These are phyloP conservation scores for Phytophthora tubulina DNA, from an alignment of 352 stramenopile species.

Conservation along the genomic window DNA sequence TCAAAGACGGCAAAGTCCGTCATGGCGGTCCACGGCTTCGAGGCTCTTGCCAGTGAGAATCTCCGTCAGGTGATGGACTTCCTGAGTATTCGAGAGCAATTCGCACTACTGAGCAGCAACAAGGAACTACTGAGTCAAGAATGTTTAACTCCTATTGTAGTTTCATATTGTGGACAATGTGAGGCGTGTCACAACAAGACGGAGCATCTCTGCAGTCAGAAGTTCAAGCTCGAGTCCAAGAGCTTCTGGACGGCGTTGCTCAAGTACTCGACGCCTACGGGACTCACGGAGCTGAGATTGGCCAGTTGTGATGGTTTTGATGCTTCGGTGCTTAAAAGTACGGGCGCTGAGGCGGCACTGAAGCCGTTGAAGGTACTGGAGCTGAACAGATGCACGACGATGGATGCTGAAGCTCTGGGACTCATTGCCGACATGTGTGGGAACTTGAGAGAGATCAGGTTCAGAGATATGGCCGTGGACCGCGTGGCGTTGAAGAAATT, in stretches of 20 bases:
- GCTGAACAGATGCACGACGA: slow-evolving; percentile 60
- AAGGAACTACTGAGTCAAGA: slow-evolving; percentile 51
- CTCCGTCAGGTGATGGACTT: slow-evolving; percentile 71
- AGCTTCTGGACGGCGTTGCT: slow-evolving; percentile 76
- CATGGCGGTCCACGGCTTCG: slow-evolving; percentile 36
- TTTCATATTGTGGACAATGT: slow-evolving; percentile 75
- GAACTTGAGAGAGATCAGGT: slow-evolving; percentile 63
- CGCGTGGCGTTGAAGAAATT: slow-evolving; percentile 56
- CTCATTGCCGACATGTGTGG: slow-evolving; percentile 55
- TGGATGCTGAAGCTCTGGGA: slow-evolving; percentile 57
- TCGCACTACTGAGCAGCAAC: slow-evolving; percentile 61
- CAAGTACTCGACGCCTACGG: slow-evolving; percentile 36
- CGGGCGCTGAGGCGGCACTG: slow-evolving; percentile 42
- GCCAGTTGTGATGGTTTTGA: slow-evolving; percentile 64
- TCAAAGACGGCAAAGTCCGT: neutral
- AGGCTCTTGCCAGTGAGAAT: slow-evolving; percentile 47
- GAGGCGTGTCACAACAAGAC: slow-evolving; percentile 55
- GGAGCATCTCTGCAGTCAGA: slow-evolving; percentile 64
- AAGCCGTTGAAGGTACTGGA: slow-evolving; percentile 61
- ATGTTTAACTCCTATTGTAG: slow-evolving; percentile 48
- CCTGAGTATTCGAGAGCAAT: slow-evolving; percentile 62
- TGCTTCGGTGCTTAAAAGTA: slow-evolving; percentile 42
- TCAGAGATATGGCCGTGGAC: slow-evolving; percentile 82
- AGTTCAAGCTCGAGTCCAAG: slow-evolving; percentile 40
- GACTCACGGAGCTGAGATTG: slow-evolving; percentile 63